A percentile compares a stretch with the other conserved stretches of the same genome.
Conservation (phyloP, 2,329 filamentous ascomycete genomes). For the Alternaria sp. region DNA sequence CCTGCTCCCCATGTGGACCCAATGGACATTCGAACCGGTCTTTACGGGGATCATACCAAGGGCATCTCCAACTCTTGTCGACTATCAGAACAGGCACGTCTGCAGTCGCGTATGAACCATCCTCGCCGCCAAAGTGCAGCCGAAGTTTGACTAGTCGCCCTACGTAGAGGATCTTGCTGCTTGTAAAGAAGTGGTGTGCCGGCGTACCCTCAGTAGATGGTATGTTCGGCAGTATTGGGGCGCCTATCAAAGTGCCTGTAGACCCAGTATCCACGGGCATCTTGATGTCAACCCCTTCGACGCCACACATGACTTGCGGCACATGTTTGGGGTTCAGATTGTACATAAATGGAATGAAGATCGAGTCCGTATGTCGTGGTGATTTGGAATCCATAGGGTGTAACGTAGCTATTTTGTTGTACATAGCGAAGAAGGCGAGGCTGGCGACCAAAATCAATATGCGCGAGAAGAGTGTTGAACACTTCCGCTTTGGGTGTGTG, state of each 20-base stretch:
- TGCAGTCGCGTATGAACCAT: constrained; percentile 28
- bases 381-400: constrained; percentile 8
- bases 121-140: constrained; percentile 34
- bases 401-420: constrained; percentile 18
- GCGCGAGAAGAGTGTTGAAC: constrained; percentile 31
- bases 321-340: constrained; percentile 34
- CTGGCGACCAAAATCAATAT: constrained; percentile 9
- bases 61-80: constrained; percentile 42
- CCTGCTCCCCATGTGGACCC: constrained; percentile 34
- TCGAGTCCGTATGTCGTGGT: constrained; percentile 28
- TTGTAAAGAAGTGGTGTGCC: constrained; percentile 43
- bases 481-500: constrained; percentile 8
- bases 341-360: constrained; percentile 44
- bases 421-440: constrained; percentile 13
- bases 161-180: constrained; percentile 44
- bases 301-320: constrained; percentile 36
- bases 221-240: constrained; percentile 39
- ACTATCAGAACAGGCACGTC: constrained; percentile 41
- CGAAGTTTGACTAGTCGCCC: constrained; percentile 39
- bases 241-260: constrained; percentile 44
- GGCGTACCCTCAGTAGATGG: constrained; percentile 29
- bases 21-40: constrained; percentile 38
- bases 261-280: constrained; percentile 47
- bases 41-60: constrained; percentile 42
- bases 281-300: constrained; percentile 34